phyloP scores from a whole-genome alignment of 106 monocot genomes.

The Chionographis japonica region DNA sequence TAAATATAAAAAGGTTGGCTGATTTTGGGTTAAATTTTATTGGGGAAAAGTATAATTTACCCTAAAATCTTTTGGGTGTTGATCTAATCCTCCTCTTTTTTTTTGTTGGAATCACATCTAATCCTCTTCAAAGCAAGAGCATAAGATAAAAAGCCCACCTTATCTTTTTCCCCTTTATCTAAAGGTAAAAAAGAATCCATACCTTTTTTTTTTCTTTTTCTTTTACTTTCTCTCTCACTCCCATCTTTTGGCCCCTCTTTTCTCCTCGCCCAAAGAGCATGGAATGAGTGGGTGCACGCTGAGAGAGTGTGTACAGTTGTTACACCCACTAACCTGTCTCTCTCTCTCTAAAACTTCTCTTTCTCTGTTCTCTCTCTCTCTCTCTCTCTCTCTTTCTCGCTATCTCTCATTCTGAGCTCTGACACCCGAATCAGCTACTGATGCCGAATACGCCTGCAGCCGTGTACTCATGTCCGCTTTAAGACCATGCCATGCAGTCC shows the following conservation, averaged over 20 bases:
- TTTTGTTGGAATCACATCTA: too few species aligned
- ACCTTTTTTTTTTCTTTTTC: too few species aligned
- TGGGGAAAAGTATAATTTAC: too few species aligned
- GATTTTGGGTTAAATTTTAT: too few species aligned
- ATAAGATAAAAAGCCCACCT: too few species aligned
- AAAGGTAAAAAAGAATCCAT: too few species aligned
- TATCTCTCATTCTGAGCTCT: slow-evolving; percentile 9
- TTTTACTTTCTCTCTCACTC: too few species aligned
- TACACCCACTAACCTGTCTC: not conserved
- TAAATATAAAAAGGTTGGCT: too few species aligned
- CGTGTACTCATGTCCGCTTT: not conserved
- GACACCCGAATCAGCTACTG: slow-evolving; percentile 35
- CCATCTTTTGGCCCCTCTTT: not conserved
- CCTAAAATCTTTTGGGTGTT: too few species aligned
- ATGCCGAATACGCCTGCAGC: slow-evolving; percentile 16
- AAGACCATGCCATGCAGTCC: not conserved
- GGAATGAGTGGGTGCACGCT: not conserved
- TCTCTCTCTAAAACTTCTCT: slow-evolving; percentile 7
- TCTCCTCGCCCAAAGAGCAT: not conserved
- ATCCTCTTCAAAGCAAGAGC: too few species aligned
- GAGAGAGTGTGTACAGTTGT: not conserved
- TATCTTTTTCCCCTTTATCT: too few species aligned
- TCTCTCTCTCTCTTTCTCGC: slow-evolving; percentile 3
- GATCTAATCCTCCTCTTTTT: too few species aligned
- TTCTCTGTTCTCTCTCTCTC: not conserved